Evolutionary conservation across 257 asterid species (phyloP), one percentile per base, ranked within the genome.

Genomic region (Solanum chiquidenum): DNA sequence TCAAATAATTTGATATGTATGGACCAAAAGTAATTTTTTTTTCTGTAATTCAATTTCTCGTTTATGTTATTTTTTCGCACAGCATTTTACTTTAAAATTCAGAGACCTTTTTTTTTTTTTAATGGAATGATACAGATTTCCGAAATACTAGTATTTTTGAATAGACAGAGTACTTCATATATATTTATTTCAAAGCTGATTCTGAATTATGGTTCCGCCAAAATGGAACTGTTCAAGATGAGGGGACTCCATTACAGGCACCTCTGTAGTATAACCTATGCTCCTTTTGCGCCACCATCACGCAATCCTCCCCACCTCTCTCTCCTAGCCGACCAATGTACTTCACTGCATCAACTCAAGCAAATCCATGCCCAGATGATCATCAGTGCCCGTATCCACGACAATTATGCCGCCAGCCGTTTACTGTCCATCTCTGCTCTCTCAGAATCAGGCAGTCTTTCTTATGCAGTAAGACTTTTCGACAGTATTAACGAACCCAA

Each of bases 311-410:
- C 91, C 5, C 82, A 88, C 58, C 92, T 92, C 86, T 91, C 95
- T 46, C 80, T 87, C 16, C 83, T 92, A 29, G 95, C 96, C 5
- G 97, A 95, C 86, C 83, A 87, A 60, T 95, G 98, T 91, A 91
- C 87, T 46, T 89, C 96, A 12, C 92, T 94, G 92, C 90, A 52
- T 87, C 98, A 96, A 88, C 90, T 96, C 83, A 93, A 90, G 86
- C 95, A 96, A 92, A 90, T 94, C 88, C 99, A 96, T 85, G 95
- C 97, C 90, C 95, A 92, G 60, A 94, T 95, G 97, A 92, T 96
- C 89, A 60, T 66, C 92, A 93, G 94, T 34, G 90, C 92, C 86
- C 94, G 96, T 44, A 92, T 95, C 74, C 94, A 90, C 42, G 98
- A 94, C 91, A 86, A 87, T 91, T 96, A 74, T 90, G 95, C 99